Evolutionary conservation across 306 rosid species (phyloP), one percentile per base, ranked within the genome.

Genomic region (Citrullus colocynthis): DNA sequence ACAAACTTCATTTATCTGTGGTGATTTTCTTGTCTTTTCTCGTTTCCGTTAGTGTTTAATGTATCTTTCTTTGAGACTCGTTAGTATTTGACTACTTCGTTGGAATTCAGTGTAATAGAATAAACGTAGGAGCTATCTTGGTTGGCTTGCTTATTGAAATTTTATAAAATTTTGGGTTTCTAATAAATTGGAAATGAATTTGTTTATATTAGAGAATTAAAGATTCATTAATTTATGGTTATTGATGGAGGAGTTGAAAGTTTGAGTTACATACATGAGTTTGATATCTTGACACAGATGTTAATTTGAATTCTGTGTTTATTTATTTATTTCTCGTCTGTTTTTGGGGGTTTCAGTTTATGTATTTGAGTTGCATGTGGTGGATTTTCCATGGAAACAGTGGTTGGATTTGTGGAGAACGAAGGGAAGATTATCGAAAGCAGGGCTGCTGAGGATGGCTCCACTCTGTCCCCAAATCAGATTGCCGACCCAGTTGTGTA

Each of bases 321-420:
- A n/a, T 70, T 78, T 73, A 81, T 75, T 78, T 69, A 56, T 79
- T 70, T 17, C 42, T 37, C 77, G 78, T 83, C 76, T 80, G 45
- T 57, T 63, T 80, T 74, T 82, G 57, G 79, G 80, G 80, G 70
- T 84, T 83, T 66, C 91, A 96, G 98, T 86, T 87, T 81, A 87
- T 91, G 85, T 89, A 80, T 82, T 81, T 90, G 92, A 96, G 91
- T 88, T 91, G 97, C 95, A 90, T 88, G 96, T 83, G 88, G 90
- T 90, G 96, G 93, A 84, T 88, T 86, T 88, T 89, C 88, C 87
- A 95, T 95, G 99, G 93, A 88, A 87, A 86, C 88, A 81, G 92
- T 86, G 91, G 86, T 85, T 85, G 90, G 83, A 84, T 86, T 91
- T 85, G 97, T 87, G 85, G 91, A 88, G 60, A 89, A 83, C 86